Percentiles rank a stretch among this genome's conserved stretches.
phyloP scores from a whole-genome alignment of 257 asterid species.

The Ligustrum vulgare region DNA sequence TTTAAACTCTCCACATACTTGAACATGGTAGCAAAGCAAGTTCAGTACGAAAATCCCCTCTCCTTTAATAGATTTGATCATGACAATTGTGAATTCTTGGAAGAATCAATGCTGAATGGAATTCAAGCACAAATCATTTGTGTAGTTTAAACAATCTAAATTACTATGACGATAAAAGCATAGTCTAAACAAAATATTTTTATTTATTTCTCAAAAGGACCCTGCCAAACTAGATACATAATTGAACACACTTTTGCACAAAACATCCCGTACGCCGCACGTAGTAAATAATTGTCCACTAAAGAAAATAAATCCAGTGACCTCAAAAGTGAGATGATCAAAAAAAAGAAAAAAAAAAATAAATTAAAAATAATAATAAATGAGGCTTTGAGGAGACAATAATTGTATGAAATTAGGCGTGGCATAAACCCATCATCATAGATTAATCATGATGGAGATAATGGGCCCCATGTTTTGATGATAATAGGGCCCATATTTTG shows the following conservation, averaged over 20 bases:
- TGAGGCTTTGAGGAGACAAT: constrained; percentile 41
- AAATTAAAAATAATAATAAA: too few species aligned
- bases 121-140: too few species aligned
- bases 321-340: neutral
- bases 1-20: too few species aligned
- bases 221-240: neutral
- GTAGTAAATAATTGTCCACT: constrained; percentile 7
- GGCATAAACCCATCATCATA: constrained; percentile 54
- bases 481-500: constrained; percentile 41
- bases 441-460: constrained; percentile 48
- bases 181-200: too few species aligned
- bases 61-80: too few species aligned
- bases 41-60: too few species aligned
- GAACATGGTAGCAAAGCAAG: too few species aligned
- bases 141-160: too few species aligned
- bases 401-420: constrained; percentile 61
- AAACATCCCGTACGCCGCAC: constrained; percentile 16
- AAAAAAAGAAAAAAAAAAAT: too few species aligned
- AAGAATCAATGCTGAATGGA: too few species aligned
- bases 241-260: neutral
- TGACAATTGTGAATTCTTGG: too few species aligned
- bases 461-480: constrained; percentile 29
- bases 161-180: too few species aligned
- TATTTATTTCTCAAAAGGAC: neutral
- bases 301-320: constrained; percentile 9